Conservation (phyloP, 257 asterid species). For the Solanum chilense region DNA sequence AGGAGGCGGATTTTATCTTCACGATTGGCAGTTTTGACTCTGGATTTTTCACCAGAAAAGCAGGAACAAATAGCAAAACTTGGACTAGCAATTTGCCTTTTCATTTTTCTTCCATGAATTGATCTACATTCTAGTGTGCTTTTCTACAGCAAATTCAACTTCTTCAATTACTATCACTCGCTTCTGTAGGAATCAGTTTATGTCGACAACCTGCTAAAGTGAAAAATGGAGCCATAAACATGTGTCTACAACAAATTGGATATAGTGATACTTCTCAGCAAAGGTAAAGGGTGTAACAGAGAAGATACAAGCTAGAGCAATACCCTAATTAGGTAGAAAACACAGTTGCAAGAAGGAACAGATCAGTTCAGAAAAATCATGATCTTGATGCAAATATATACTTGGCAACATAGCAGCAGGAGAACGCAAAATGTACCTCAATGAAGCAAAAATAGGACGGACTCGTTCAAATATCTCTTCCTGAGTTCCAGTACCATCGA, state of each 20-base stretch:
- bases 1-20: background rate
- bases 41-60: background rate
- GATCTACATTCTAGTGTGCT: background rate
- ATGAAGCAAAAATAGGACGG: slow-evolving; percentile 48
- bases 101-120: background rate
- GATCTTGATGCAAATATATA: background rate
- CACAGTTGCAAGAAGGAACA: background rate
- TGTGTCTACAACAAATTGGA: background rate
- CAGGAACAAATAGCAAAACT: background rate
- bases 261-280: background rate
- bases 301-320: background rate
- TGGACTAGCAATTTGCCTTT: background rate
- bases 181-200: background rate
- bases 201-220: background rate
- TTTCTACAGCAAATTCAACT: background rate
- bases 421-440: slow-evolving; percentile 26
- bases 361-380: background rate
- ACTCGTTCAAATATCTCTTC: slow-evolving; percentile 80
- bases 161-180: background rate
- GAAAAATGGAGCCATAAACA: background rate
- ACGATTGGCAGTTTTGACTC: background rate
- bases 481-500: slow-evolving; percentile 81
- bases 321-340: background rate
- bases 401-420: background rate
- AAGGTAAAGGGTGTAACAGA: background rate